Conservation (phyloP, 2,329 filamentous ascomycete species). For the Diaporthe australafricana region DNA sequence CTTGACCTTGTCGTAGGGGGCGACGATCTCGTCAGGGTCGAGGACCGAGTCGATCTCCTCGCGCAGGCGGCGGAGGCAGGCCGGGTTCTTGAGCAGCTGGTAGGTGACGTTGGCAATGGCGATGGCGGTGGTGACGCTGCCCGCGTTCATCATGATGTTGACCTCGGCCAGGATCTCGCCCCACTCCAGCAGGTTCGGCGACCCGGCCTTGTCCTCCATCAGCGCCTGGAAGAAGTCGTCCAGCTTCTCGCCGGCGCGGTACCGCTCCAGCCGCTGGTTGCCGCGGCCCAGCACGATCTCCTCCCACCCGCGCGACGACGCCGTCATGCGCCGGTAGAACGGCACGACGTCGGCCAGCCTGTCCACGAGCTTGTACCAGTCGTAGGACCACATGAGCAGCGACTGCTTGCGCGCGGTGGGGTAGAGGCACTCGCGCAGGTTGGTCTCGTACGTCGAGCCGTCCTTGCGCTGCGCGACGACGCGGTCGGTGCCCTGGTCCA, state of each 20-base stretch:
- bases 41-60: constrained; percentile 59
- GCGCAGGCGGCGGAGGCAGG: constrained; percentile 51
- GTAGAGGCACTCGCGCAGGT: constrained; percentile 63
- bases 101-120: constrained; percentile 59
- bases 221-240: constrained; percentile 69
- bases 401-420: constrained; percentile 62
- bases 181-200: constrained; percentile 60
- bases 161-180: constrained; percentile 70
- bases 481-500: constrained; percentile 60
- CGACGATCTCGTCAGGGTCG: constrained; percentile 55
- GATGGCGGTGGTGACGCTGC: constrained; percentile 60
- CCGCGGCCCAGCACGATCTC: constrained; percentile 61
- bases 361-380: constrained; percentile 60
- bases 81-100: constrained; percentile 61
- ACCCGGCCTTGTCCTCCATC: constrained; percentile 60
- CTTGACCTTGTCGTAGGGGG: constrained; percentile 51
- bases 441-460: constrained; percentile 57
- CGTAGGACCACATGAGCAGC: constrained; percentile 61
- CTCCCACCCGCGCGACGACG: constrained; percentile 56
- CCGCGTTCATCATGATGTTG: constrained; percentile 64
- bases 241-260: constrained; percentile 63
- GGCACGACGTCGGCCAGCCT: constrained; percentile 60
- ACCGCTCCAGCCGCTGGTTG: constrained; percentile 55
- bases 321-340: constrained; percentile 52
- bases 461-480: constrained; percentile 56